Evolutionary conservation across 2,329 filamentous ascomycete species (phyloP).

Genomic region (Emericellopsis cladophorae): DNA sequence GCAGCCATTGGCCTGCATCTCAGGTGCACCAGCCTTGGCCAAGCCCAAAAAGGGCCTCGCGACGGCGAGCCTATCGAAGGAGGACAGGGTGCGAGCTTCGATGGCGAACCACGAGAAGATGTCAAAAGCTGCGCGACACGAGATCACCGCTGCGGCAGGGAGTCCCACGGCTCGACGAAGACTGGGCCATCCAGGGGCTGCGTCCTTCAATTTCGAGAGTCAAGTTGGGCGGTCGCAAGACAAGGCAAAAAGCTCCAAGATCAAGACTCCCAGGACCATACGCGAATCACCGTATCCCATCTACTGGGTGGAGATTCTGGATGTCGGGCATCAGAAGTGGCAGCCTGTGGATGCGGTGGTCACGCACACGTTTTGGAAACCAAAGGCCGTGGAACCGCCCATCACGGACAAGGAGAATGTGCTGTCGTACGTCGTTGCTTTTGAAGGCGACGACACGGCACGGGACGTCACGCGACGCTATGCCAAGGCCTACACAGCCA

Average conservation of each 20-base stretch:
- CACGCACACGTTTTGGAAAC: constrained; percentile 62
- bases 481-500: constrained; percentile 77
- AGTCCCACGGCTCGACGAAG: constrained; percentile 29
- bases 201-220: constrained; percentile 36
- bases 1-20: constrained; percentile 63
- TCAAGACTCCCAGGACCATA: constrained; percentile 28
- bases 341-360: constrained; percentile 76
- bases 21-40: constrained; percentile 33
- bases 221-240: constrained; percentile 16
- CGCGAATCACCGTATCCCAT: constrained; percentile 68
- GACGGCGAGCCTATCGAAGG: constrained; percentile 15
- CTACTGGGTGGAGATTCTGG: constrained; percentile 91
- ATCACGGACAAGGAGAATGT: constrained; percentile 63
- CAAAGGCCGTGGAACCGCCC: constrained; percentile 70
- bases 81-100: constrained; percentile 22
- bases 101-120: constrained; percentile 25
- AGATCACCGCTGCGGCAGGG: not conserved
- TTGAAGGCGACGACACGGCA: constrained; percentile 66
- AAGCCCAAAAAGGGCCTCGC: constrained; percentile 20
- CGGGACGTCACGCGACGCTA: constrained; percentile 84
- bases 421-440: constrained; percentile 75
- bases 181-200: constrained; percentile 40
- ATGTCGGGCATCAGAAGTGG: constrained; percentile 82
- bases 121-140: constrained; percentile 12
- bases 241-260: constrained; percentile 6